These are phyloP conservation scores for Suillus subaureus DNA, from an alignment of 768 basidiomycete genomes.

Conservation along the genomic window DNA sequence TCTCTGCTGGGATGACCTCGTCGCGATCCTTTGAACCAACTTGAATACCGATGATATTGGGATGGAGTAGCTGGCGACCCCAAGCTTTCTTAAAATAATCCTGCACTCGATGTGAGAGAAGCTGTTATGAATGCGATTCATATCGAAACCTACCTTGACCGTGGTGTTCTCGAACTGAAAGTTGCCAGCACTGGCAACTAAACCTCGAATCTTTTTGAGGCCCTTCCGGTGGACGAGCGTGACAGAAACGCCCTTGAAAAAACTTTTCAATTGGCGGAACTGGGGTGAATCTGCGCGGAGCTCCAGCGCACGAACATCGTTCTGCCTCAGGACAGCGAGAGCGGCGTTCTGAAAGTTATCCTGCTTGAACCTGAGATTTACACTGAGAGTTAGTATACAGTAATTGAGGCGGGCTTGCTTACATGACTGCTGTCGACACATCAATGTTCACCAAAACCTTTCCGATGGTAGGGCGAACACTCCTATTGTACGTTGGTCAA, in stretches of 20 bases:
- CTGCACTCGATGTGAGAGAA: slow-evolving; percentile 30
- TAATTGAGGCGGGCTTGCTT: slow-evolving; percentile 10
- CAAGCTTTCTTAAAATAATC: slow-evolving; percentile 42
- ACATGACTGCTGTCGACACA: slow-evolving; percentile 49
- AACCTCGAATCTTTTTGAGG: slow-evolving; percentile 38
- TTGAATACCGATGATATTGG: slow-evolving; percentile 42
- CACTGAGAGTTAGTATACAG: neutral
- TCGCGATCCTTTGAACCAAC: slow-evolving; percentile 29
- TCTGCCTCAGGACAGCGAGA: slow-evolving; percentile 28
- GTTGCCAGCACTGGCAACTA: slow-evolving; percentile 41
- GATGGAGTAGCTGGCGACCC: slow-evolving; percentile 35
- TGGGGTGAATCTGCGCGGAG: slow-evolving; percentile 21
- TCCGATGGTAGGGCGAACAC: slow-evolving; percentile 45
- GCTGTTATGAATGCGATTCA: slow-evolving; percentile 2
- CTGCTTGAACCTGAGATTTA: slow-evolving; percentile 26
- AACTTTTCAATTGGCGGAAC: slow-evolving; percentile 38
- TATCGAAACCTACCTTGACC: slow-evolving; percentile 37
- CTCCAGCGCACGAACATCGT: slow-evolving; percentile 32
- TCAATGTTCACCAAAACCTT: slow-evolving; percentile 50
- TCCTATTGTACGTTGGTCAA: slow-evolving; percentile 32
- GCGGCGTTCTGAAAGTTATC: slow-evolving; percentile 32
- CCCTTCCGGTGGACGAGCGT: slow-evolving; percentile 28
- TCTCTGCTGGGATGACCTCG: slow-evolving; percentile 52
- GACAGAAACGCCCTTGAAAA: slow-evolving; percentile 40
- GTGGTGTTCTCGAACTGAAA: slow-evolving; percentile 43